Percentiles rank a stretch among this genome's conserved stretches.
These are phyloP conservation scores for Sabuloglossum arenarium DNA, from an alignment of 495 filamentous ascomycete species.

Conservation along the genomic window DNA sequence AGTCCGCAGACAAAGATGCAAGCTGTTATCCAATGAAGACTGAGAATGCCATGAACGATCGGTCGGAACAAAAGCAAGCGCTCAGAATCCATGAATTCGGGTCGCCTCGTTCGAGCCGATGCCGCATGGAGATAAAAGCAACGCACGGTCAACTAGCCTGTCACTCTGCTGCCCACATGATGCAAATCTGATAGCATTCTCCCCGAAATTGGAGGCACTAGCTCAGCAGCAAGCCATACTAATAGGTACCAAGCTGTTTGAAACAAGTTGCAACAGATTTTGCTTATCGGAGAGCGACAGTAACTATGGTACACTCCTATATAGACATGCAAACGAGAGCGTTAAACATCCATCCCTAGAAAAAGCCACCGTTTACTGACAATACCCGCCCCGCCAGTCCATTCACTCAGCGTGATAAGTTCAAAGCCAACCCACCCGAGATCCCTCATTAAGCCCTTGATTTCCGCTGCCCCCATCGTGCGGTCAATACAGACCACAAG, in stretches of 20 bases:
- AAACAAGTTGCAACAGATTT: not conserved
- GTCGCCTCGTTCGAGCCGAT: not conserved
- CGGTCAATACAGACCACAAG: conserved; percentile 69
- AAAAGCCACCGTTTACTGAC: conserved; percentile 44
- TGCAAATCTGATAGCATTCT: too few species aligned
- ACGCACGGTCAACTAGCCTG: too few species aligned
- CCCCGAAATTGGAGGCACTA: too few species aligned
- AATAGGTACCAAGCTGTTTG: not conserved
- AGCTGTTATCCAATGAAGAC: not conserved
- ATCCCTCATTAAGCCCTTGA: conserved; percentile 43
- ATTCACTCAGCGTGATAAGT: conserved; percentile 53
- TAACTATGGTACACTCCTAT: too few species aligned
- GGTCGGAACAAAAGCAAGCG: not conserved
- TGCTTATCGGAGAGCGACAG: not conserved
- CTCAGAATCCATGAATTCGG: not conserved
- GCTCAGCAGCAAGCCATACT: too few species aligned
- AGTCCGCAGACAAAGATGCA: not conserved
- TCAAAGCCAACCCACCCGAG: conserved; percentile 88
- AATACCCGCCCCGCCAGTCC: conserved; percentile 22
- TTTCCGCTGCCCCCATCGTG: conserved; percentile 30
- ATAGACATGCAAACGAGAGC: not conserved
- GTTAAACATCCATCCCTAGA: conserved; percentile 61
- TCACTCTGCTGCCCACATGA: not conserved
- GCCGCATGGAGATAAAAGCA: not conserved
- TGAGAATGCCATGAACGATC: not conserved